Conservation (phyloP, 306 rosid species). For the Rubus idaeus region DNA sequence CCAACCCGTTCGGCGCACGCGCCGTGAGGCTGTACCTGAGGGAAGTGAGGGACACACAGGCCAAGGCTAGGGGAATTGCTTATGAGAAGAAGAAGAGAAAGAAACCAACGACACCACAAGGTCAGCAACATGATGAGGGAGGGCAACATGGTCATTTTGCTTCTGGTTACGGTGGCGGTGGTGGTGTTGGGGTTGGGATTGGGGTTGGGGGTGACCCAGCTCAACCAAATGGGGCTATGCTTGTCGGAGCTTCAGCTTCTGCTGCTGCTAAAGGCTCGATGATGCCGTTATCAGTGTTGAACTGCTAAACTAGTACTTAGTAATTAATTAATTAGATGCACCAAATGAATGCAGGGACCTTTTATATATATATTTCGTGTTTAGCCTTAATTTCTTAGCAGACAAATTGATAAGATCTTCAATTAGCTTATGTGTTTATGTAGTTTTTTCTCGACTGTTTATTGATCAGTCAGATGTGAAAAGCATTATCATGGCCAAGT, state of each 20-base stretch:
- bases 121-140: not conserved
- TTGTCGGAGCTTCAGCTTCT: not conserved
- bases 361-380: not conserved
- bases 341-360: not conserved
- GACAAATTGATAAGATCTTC: no score
- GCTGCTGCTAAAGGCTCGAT: slow-evolving; percentile 12
- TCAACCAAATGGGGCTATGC: not conserved
- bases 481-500: not conserved
- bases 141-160: slow-evolving; percentile 16
- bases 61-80: slow-evolving; percentile 85
- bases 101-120: slow-evolving; percentile 23
- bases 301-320: slow-evolving; percentile 19
- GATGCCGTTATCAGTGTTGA: slow-evolving; percentile 24
- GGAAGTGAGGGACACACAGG: slow-evolving; percentile 79
- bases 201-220: not conserved
- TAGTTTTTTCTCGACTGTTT: not conserved
- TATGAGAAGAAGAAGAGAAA: slow-evolving; percentile 77
- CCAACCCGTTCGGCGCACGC: slow-evolving; percentile 77
- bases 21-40: slow-evolving; percentile 70
- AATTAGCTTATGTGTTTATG: not conserved
- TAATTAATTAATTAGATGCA: not conserved
- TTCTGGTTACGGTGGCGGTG: slow-evolving; percentile 5
- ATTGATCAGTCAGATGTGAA: not conserved
- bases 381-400: not conserved
- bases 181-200: not conserved